Conservation (phyloP, 805 yeast genomes). For the Metschnikowia lunata region DNA sequence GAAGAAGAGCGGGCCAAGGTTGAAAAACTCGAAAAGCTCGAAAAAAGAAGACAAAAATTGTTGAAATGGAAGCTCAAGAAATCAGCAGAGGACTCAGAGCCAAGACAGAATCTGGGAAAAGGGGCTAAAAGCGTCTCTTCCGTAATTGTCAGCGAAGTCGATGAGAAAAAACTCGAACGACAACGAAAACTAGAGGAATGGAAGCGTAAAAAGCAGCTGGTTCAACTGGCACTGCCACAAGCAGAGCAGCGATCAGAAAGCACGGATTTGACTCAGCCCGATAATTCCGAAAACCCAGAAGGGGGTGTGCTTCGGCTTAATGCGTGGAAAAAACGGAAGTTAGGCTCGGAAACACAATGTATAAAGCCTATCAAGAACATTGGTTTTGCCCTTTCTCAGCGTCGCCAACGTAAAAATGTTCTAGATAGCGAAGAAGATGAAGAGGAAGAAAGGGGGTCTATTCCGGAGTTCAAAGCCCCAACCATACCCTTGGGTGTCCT, state of each 20-base stretch:
- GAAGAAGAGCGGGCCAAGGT: conserved; percentile 5
- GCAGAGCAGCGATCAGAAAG: neutral
- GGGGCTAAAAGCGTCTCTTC: too few species aligned
- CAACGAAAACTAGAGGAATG: conserved; percentile 17
- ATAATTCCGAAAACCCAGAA: neutral
- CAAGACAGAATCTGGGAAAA: too few species aligned
- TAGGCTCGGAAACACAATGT: neutral
- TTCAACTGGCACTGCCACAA: neutral
- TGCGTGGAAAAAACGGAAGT: conserved; percentile 47
- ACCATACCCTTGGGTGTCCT: too few species aligned
- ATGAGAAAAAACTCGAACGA: conserved; percentile 11
- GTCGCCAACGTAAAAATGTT: too few species aligned
- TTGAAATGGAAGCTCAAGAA: conserved; percentile 51
- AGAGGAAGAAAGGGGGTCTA: too few species aligned
- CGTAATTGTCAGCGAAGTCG: neutral
- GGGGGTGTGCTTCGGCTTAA: conserved; percentile 28
- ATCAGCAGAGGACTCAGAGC: neutral
- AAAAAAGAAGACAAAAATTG: conserved; percentile 47
- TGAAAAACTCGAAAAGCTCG: conserved; percentile 30
- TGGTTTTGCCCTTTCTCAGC: too few species aligned
- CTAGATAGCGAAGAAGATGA: too few species aligned
- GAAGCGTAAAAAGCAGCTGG: conserved; percentile 17
- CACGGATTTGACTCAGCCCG: neutral
- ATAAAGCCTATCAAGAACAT: too few species aligned
- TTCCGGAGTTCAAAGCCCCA: too few species aligned